Base-by-base conservation (phyloP, 169 alveolate species). In the Hepatocystis sp. region DNA sequence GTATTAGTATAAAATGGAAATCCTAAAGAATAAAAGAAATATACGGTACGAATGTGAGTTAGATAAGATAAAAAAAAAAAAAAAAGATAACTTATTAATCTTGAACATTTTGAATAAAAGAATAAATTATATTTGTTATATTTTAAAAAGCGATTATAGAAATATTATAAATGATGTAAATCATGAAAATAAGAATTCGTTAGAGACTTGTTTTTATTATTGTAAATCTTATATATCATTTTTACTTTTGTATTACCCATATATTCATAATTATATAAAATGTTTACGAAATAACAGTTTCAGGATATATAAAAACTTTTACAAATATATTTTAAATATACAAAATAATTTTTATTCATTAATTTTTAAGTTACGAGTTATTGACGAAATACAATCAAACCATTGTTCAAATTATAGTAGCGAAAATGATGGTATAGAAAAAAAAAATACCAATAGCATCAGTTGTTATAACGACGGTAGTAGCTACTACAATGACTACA, bases 1-100 rank as follows among this genome's bases (percentile, higher is more conserved):
- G n/a, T n/a, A n/a, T n/a, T n/a, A n/a, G n/a, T n/a, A n/a, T n/a
- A 78, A 61, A 27, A 78, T 78, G 89, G 25, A 61, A 52, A 78
- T 78, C n/a, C 8, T 21, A 4, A 61, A 60, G 23, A 84, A 78
- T 52, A 32, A 63, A 61, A 44, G 89, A 46, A 78, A 78, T 39
- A 78, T 44, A 21, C 71, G 89, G 11, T 78, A 61, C 32, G 89
- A 78, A 40, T 63, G 49, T 42, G 89, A 78, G 19, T 53, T 78
- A 36, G 89, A 78, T 21, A 78, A 78, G 19, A 11, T 78, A 32
- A 60, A 51, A 61, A 78, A 78, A 21, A 78, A 60, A 30, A 78
- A 78, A 30, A 78, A 63, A 15, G 89, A 78, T 44, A 78, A 78
- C 13, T 1, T 78, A 2, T 78, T 78, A 49, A 46, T 34, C 19